Base-by-base conservation (phyloP, 352 stramenopile species). In the Globisporangium cederbergense region DNA sequence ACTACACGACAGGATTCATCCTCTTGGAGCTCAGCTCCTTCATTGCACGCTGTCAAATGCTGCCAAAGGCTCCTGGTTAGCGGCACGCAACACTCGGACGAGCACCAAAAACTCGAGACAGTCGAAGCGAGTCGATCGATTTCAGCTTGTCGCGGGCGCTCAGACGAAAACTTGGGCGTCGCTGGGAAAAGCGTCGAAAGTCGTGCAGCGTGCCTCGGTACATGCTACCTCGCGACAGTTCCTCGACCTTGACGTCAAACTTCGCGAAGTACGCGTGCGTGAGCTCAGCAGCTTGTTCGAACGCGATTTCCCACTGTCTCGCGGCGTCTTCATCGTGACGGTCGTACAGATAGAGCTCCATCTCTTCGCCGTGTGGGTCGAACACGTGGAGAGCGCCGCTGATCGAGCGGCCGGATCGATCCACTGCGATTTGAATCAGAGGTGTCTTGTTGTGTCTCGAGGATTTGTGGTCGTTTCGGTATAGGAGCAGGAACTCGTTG, bases 151-250 rank as follows among this genome's bases (percentile, higher is more conserved):
- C 52, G 6, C 51, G 34, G 40, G 58, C 16, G 16, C 32, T 79
- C 47, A 75, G 71, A 4, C 77, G 71, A 8, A 83, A 60, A 22
- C 60, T 78, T 47, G 62, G 20, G 42, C 63, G 62, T 25, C 65
- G 63, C 55, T 63, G 65, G 18, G 56, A 60, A 36, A 36, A 36
- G 4, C 32, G 32, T 4, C 79, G 69, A 34, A 88, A 75, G 59
- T 89, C 83, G 55, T 79, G 75, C 20, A 87, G 59, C 8, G 77
- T 86, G 13, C 78, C 78, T 22, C 80, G 79, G 62, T 90, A 93
- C 57, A 89, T 76, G 49, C 81, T 93, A 42, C 61, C 59, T 47
- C 83, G 79, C 9, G 83, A 72, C 43, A 93, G 71, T 13, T 89
- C 64, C 42, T 89, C 69, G 4, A 87, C 81, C 43, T 86, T 84